phyloP scores from a whole-genome alignment of 2,329 filamentous ascomycete species.

The Nothomitra cinnamomea region DNA sequence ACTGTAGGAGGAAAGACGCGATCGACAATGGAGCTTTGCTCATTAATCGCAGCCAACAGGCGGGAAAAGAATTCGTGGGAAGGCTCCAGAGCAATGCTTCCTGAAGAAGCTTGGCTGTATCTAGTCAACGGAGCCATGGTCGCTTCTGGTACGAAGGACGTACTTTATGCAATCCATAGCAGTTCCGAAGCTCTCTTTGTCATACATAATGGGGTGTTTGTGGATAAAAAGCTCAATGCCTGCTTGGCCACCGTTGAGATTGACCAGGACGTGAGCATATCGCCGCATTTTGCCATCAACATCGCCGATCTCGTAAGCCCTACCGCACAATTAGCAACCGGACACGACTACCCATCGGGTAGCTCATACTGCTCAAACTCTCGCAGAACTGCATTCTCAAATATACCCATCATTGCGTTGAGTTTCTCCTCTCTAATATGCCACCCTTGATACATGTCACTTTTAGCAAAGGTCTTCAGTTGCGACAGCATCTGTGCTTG shows the following conservation, averaged over 20 bases:
- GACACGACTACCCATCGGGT: not conserved
- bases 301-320: conserved; percentile 72
- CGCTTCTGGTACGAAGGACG: not conserved
- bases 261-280: conserved; percentile 73
- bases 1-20: conserved; percentile 60
- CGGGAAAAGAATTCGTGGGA: conserved; percentile 67
- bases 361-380: conserved; percentile 59
- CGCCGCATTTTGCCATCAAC: conserved; percentile 75
- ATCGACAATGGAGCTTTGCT: conserved; percentile 65
- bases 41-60: conserved; percentile 59
- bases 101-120: conserved; percentile 33
- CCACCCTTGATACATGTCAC: conserved; percentile 67
- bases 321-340: not conserved
- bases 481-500: conserved; percentile 83
- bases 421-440: conserved; percentile 54
- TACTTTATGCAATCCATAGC: conserved; percentile 64
- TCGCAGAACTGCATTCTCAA: conserved; percentile 75
- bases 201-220: conserved; percentile 69
- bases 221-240: conserved; percentile 76
- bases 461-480: conserved; percentile 58
- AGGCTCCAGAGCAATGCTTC: conserved; percentile 60
- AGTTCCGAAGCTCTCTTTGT: conserved; percentile 52
- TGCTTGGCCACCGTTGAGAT: conserved; percentile 62
- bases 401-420: conserved; percentile 57
- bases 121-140: not conserved